A percentile compares a stretch with the other conserved stretches of the same genome.
phyloP scores from a whole-genome alignment of 116 monocot genomes.

The Phalaenopsis hybrid region DNA sequence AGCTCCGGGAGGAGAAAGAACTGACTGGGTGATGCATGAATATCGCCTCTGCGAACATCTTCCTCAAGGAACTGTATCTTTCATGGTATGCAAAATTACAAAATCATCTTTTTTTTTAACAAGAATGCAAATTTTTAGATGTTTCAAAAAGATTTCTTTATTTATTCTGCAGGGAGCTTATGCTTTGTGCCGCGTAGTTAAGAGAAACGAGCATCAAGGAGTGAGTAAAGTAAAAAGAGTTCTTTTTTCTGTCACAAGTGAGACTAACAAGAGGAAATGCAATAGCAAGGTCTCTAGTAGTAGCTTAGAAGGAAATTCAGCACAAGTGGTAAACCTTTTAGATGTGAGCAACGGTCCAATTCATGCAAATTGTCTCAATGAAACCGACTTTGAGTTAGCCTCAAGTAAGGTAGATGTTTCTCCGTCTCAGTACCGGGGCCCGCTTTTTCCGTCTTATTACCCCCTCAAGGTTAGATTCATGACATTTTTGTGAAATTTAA shows the following conservation, averaged over 20 bases:
- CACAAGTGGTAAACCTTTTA: slow-evolving; percentile 6
- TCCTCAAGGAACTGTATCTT: slow-evolving; percentile 41
- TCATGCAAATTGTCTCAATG: slow-evolving; percentile 12
- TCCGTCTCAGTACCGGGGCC: neutral
- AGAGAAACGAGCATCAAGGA: slow-evolving; percentile 38
- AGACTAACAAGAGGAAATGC: slow-evolving; percentile 5
- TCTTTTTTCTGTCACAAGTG: slow-evolving; percentile 5
- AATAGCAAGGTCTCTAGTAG: slow-evolving; percentile 6
- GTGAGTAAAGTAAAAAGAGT: slow-evolving; percentile 25
- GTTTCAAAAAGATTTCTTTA: neutral
- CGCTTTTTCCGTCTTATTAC: neutral
- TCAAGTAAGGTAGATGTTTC: slow-evolving; percentile 11
- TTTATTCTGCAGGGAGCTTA: slow-evolving; percentile 50
- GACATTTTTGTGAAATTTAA: neutral
- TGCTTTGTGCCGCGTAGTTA: slow-evolving; percentile 72
- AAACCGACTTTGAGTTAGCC: slow-evolving; percentile 6
- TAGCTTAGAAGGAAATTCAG: slow-evolving; percentile 13
- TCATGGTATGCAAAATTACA: slow-evolving; percentile 36
- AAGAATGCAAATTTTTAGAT: neutral
- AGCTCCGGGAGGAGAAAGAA: slow-evolving; percentile 82
- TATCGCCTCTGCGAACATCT: slow-evolving; percentile 76
- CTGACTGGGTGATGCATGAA: slow-evolving; percentile 95
- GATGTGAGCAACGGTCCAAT: slow-evolving; percentile 16
- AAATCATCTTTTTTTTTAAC: neutral
- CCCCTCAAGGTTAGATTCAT: neutral